Conservation (phyloP, 2,329 filamentous ascomycete species). For the Colletotrichum salicis region DNA sequence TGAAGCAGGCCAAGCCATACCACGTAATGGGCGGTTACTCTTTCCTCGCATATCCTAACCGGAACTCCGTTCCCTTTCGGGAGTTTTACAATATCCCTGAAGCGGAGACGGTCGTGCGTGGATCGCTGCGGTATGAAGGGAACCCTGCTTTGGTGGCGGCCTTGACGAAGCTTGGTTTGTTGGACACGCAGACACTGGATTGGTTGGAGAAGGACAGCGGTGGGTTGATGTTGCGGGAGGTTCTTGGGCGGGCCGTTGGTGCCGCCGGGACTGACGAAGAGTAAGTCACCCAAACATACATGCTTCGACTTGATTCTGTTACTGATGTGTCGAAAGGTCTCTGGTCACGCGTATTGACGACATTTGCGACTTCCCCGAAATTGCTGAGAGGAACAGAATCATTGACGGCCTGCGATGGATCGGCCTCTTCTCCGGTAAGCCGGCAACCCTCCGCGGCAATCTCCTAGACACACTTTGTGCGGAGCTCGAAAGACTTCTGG, state of each 20-base stretch:
- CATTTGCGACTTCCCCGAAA: conserved; percentile 68
- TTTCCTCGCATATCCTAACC: conserved; percentile 78
- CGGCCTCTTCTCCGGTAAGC: conserved; percentile 62
- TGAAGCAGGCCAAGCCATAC: conserved; percentile 75
- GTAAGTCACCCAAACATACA: not conserved
- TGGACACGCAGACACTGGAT: conserved; percentile 42
- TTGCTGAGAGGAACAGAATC: conserved; percentile 71
- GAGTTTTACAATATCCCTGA: conserved; percentile 77
- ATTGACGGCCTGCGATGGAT: conserved; percentile 73
- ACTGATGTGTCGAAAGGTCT: conserved; percentile 12
- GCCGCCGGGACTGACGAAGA: conserved; percentile 80
- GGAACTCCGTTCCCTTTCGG: conserved; percentile 73
- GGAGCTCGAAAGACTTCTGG: conserved; percentile 78
- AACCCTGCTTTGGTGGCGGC: conserved; percentile 76
- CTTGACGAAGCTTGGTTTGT: conserved; percentile 76
- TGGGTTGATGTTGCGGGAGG: conserved; percentile 80
- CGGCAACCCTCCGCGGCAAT: conserved; percentile 69
- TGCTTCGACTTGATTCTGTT: too few species aligned
- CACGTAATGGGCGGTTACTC: conserved; percentile 66
- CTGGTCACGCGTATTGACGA: conserved; percentile 70
- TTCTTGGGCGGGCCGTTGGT: conserved; percentile 71
- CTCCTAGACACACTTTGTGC: conserved; percentile 78
- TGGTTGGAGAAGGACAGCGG: conserved; percentile 82
- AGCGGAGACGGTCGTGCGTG: conserved; percentile 73
- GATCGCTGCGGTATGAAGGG: conserved; percentile 74